Percentiles rank a stretch among this genome's conserved stretches.
phyloP scores from a whole-genome alignment of 2,329 filamentous ascomycete genomes.

The Calonectria hawksworthii region DNA sequence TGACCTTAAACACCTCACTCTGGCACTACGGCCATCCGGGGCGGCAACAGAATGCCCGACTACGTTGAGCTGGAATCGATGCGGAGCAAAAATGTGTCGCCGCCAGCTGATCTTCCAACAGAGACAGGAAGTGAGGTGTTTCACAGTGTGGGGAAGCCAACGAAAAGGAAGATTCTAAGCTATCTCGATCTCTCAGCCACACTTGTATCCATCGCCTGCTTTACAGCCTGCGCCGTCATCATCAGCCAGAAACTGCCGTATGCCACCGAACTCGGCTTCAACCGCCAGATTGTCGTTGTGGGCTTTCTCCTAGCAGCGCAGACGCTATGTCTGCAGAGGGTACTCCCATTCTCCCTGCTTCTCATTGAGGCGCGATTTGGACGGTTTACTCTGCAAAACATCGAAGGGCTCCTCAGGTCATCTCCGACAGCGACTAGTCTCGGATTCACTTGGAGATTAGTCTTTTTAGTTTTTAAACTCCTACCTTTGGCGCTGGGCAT shows the following conservation, averaged over 20 bases:
- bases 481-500: not conserved
- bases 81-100: not conserved
- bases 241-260: not conserved
- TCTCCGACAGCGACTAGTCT: not conserved
- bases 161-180: not conserved
- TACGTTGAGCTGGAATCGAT: not conserved
- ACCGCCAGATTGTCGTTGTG: not conserved
- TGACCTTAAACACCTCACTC: not conserved
- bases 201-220: not conserved
- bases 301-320: not conserved
- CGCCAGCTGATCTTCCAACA: not conserved
- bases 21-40: not conserved
- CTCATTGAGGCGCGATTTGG: not conserved
- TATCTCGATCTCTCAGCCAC: not conserved
- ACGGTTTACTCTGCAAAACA: not conserved
- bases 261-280: not conserved
- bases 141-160: conserved; percentile 42
- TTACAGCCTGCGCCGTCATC: not conserved
- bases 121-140: not conserved
- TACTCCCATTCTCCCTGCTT: not conserved
- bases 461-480: not conserved
- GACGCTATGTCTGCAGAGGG: not conserved
- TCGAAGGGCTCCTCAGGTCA: not conserved
- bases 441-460: not conserved
- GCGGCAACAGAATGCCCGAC: not conserved